phyloP scores from a whole-genome alignment of 1,284 basidiomycete genomes.

The Ceratobasidium theobromae region DNA sequence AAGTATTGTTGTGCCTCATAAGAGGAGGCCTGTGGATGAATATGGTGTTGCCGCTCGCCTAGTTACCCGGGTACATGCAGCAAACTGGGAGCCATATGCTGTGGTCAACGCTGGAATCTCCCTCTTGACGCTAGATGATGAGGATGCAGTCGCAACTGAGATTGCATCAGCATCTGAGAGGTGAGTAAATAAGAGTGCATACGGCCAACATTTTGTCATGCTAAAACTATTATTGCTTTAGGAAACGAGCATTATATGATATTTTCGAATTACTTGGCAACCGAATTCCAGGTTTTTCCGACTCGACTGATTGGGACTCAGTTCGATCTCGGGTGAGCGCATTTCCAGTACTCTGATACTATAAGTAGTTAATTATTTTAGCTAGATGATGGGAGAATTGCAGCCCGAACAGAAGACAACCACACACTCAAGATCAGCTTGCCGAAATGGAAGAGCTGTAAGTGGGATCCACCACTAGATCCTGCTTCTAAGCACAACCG shows the following conservation, averaged over 20 bases:
- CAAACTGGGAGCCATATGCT: background rate
- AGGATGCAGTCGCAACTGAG: background rate
- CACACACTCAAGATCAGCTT: background rate
- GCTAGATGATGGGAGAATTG: background rate
- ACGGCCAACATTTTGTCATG: too few relatives aligned
- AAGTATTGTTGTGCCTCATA: background rate
- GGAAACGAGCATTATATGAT: background rate
- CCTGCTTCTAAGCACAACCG: background rate
- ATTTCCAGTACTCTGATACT: too few relatives aligned
- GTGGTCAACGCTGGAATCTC: conserved; percentile 1
- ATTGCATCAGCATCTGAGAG: background rate
- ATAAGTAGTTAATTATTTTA: too few relatives aligned
- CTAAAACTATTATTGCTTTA: background rate
- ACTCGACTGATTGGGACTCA: background rate
- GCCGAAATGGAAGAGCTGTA: background rate
- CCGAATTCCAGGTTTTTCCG: background rate
- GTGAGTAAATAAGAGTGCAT: too few relatives aligned
- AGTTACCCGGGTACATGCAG: background rate
- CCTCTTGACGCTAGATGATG: background rate
- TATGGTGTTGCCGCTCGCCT: background rate
- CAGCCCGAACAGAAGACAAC: conserved; percentile 7
- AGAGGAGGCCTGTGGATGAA: background rate
- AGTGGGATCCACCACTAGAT: background rate
- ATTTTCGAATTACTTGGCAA: background rate
- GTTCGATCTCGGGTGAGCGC: background rate